Percentiles rank a stretch among this genome's conserved stretches.
Evolutionary conservation across 805 yeast species (phyloP).

Genomic region (Millerago galiae): DNA sequence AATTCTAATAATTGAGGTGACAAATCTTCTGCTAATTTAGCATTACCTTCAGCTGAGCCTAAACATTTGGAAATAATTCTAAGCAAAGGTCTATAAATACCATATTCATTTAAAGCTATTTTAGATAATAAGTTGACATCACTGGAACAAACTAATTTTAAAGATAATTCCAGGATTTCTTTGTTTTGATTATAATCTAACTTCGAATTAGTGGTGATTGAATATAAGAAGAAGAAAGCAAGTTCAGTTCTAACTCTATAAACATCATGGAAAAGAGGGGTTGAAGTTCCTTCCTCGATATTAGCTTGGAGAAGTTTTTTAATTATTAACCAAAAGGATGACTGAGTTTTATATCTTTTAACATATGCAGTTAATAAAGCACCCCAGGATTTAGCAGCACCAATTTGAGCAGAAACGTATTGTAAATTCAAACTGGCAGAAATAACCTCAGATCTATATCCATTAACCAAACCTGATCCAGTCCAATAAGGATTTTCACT

Average conservation of each 20-base stretch:
- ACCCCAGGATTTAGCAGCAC: conserved; percentile 71
- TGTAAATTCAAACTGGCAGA: conserved; percentile 60
- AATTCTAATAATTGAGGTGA: conserved; percentile 49
- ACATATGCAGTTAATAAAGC: conserved; percentile 67
- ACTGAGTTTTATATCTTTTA: conserved; percentile 30
- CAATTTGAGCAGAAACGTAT: conserved; percentile 56
- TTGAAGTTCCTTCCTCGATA: conserved; percentile 43
- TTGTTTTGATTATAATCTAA: conserved; percentile 14
- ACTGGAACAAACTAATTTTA: conserved; percentile 41
- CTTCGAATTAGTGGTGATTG: conserved; percentile 9
- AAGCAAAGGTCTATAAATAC: conserved; percentile 52
- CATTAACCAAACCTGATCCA: conserved; percentile 20
- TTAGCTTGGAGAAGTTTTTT: conserved; percentile 46
- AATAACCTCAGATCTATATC: conserved; percentile 43
- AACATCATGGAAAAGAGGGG: conserved; percentile 41
- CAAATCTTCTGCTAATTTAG: conserved; percentile 38
- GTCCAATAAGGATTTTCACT: conserved; percentile 38
- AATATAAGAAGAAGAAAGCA: conserved; percentile 38
- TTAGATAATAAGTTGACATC: conserved; percentile 43
- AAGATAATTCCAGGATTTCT: conserved; percentile 25
- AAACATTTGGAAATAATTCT: conserved; percentile 49
- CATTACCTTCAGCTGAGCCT: conserved; percentile 34
- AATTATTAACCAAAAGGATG: conserved; percentile 34
- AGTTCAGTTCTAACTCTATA: conserved; percentile 62
- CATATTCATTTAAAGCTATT: conserved; percentile 32